Evolutionary conservation across 1,284 basidiomycete species (phyloP), one percentile per base, ranked within the genome.

Genomic region (Sporisorium graminicola): DNA sequence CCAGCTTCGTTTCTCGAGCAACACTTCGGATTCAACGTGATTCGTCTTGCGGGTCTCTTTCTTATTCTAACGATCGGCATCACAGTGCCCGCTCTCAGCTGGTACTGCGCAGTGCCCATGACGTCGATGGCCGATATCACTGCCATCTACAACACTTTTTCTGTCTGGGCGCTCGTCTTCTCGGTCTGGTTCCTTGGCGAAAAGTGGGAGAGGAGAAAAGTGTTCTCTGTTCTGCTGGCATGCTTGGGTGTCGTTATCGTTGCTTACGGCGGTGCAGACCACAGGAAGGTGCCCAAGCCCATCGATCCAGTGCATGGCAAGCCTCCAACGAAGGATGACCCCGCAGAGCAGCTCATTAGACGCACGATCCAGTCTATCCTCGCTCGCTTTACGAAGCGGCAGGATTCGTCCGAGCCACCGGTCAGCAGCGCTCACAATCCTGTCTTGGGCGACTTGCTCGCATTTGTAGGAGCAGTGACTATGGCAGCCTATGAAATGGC

Each of bases 61-160:
- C 7, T 54, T 29, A 60, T 83, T 8, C 44, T 85, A n/a, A 84
- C 81, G 8, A 20, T 83, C 3, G 82, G 80, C 26, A 74, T 85
- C 49, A 83, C 82, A 1, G 46, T 85, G 1, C 83, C 84, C 0
- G 80, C 84, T 1, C 59, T 85, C 24, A 84, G 82, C 56, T 85
- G 84, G 84, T 85, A 84, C 53, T 68, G 77, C 24, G 82, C 84
- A 1, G 82, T 85, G 7, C 84, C 82, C 0, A 71, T 84, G 62
- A 85, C 84, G 16, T 78, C 74, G 47, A 85, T 85, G 84, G 82
- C 81, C 6, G 83, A 85, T 54, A 82, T 85, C 53, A 85, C 83
- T 0, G 74, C 83, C 37, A 84, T 85, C 56, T 85, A 85, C 77
- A 85, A 85, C 54, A 85, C 83, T 3, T 85, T 84, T 43, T 79